Conservation (phyloP, 2,329 filamentous ascomycete genomes). For the Xenosphaeropsis pyriputrescens region DNA sequence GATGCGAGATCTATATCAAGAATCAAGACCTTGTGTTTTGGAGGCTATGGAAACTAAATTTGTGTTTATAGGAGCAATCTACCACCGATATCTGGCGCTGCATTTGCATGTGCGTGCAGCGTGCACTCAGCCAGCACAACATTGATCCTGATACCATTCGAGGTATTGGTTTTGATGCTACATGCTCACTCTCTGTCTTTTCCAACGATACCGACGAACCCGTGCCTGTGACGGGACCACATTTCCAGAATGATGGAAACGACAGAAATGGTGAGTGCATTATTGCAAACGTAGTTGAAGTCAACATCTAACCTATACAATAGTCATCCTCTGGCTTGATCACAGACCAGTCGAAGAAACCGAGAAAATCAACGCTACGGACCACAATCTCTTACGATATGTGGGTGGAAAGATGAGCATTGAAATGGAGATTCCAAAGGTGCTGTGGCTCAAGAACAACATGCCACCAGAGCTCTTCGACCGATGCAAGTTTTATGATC, state of each 20-base stretch:
- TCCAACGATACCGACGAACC: slow-evolving; percentile 80
- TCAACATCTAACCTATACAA: too few relatives aligned
- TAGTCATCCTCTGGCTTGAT: slow-evolving; percentile 85
- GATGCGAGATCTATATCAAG: neutral
- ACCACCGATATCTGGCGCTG: slow-evolving; percentile 93
- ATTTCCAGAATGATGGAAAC: slow-evolving; percentile 66
- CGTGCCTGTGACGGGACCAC: slow-evolving; percentile 74
- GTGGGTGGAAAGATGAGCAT: slow-evolving; percentile 98
- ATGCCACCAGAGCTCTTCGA: slow-evolving; percentile 88
- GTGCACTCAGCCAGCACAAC: slow-evolving; percentile 67
- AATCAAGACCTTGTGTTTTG: neutral
- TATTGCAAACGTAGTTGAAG: too few relatives aligned
- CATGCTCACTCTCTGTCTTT: slow-evolving; percentile 94
- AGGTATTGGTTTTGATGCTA: slow-evolving; percentile 94
- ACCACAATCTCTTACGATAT: slow-evolving; percentile 86
- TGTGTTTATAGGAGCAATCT: slow-evolving; percentile 66
- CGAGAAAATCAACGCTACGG: slow-evolving; percentile 80
- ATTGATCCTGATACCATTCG: slow-evolving; percentile 64
- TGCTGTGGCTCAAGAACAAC: slow-evolving; percentile 95
- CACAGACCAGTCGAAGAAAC: slow-evolving; percentile 87
- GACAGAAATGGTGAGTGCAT: slow-evolving; percentile 56
- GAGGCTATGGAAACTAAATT: neutral
- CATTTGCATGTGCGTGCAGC: slow-evolving; percentile 79
- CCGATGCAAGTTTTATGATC: slow-evolving; percentile 92
- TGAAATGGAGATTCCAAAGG: slow-evolving; percentile 99